These are phyloP conservation scores for Biscogniauxia sp. DNA, from an alignment of 2,329 filamentous ascomycete species.

Conservation along the genomic window DNA sequence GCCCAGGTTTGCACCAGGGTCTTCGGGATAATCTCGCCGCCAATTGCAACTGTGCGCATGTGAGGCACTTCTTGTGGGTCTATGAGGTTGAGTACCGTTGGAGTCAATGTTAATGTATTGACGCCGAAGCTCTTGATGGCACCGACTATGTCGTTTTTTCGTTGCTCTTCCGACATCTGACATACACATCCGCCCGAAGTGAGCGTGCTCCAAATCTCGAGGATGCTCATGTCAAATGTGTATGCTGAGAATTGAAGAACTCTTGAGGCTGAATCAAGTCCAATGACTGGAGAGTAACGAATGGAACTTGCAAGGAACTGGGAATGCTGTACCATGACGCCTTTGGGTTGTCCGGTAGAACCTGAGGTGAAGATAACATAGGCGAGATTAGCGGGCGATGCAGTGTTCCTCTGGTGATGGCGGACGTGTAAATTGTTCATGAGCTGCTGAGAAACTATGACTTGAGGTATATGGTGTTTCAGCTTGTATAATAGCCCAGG, in stretches of 20 bases:
- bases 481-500: background rate
- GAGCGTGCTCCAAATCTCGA: constrained; percentile 37
- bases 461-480: background rate
- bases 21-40: background rate
- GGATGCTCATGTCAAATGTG: constrained; percentile 43
- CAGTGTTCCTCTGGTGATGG: background rate
- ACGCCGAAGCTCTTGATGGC: constrained; percentile 32
- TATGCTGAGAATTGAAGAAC: constrained; percentile 42
- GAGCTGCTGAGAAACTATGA: background rate
- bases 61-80: constrained; percentile 14
- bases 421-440: background rate
- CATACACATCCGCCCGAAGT: constrained; percentile 46
- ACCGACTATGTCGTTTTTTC: constrained; percentile 35
- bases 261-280: constrained; percentile 6
- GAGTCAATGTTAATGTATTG: constrained; percentile 45
- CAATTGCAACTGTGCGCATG: background rate
- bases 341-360: background rate
- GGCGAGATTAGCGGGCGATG: background rate
- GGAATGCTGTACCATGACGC: background rate
- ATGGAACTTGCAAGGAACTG: background rate
- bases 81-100: constrained; percentile 40
- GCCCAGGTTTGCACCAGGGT: background rate
- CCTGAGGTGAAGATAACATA: background rate
- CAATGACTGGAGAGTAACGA: background rate
- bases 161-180: constrained; percentile 43